These are phyloP conservation scores for Mycena amicta DNA, from an alignment of 768 basidiomycete genomes.

Conservation along the genomic window DNA sequence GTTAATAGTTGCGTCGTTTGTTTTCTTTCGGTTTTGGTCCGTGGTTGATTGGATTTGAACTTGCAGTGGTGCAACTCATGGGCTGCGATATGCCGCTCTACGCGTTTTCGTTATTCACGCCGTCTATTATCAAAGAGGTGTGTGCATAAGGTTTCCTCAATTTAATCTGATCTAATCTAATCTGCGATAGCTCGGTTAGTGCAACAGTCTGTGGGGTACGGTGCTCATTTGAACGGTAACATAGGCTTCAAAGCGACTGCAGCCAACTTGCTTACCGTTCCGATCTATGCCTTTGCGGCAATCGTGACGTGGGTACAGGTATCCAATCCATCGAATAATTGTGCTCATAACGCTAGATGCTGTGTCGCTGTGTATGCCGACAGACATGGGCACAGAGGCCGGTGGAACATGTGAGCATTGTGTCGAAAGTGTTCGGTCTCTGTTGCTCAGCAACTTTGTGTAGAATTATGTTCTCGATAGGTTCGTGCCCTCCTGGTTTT, in stretches of 20 bases:
- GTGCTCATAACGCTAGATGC: neutral
- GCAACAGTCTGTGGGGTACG: no score
- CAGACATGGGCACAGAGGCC: conserved; percentile 43
- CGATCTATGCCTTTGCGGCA: conserved; percentile 76
- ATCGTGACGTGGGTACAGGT: conserved; percentile 59
- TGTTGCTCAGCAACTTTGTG: neutral
- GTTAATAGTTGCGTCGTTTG: conserved; percentile 67
- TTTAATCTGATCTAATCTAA: no score
- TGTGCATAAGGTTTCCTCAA: no score
- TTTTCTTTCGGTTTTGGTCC: conserved; percentile 8
- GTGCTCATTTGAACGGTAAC: conserved; percentile 25
- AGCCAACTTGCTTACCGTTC: conserved; percentile 76
- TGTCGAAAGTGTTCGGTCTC: no score
- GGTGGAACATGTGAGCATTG: conserved; percentile 49
- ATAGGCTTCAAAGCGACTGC: conserved; percentile 65
- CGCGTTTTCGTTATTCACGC: conserved; percentile 54
- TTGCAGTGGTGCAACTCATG: conserved; percentile 68
- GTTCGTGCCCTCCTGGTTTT: neutral
- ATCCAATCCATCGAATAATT: neutral
- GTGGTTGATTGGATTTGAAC: neutral
- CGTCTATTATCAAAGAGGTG: conserved; percentile 62
- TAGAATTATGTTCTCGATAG: conserved; percentile 10
- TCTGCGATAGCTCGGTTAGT: no score
- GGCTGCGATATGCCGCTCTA: conserved; percentile 65
- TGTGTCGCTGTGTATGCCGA: conserved; percentile 18